Evolutionary conservation across 306 rosid species (phyloP), one percentile per base, ranked within the genome.

Genomic region (Betula pendula): DNA sequence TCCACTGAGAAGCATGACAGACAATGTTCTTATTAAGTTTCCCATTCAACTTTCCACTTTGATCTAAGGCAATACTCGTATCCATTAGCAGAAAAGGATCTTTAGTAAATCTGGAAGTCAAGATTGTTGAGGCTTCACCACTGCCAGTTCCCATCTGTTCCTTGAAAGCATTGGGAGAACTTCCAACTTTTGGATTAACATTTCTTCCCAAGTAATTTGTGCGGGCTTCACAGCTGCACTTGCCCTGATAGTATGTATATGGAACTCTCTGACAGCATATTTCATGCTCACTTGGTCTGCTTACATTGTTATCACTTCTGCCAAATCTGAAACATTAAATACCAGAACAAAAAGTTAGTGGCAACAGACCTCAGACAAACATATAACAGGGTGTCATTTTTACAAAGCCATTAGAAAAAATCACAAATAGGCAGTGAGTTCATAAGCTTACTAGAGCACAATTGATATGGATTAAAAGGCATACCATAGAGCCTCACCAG

Each of bases 1-100:
- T 83, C 96, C 92, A 88, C 66, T 83, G 87, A 72, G 87, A 87
- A 33, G 84, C 35, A 74, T 74, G 77, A 75, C 76, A 72, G 45
- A 74, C 65, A 22, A 52, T 55, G 78, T 79, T 83, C 56, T 65
- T 65, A 6, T 75, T 40, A 70, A 38, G 25, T 73, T 79, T 79
- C 62, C 71, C 73, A 51, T 66, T 68, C 68, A 78, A 76, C 74
- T 80, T 81, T 71, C 75, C 80, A 70, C 72, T 81, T 70, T 62
- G 71, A 79, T 81, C 82, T 35, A 60, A 73, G 68, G 76, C 72
- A 66, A 74, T 17, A 67, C 53, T 72, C 74, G 70, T 48, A 43
- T 58, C 79, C 68, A 75, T 66, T n/a, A 11, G 70, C 79, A 72
- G 44, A 58, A 56, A 53, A 73, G 58, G 82, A 79, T 83, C 82